phyloP scores from a whole-genome alignment of 768 basidiomycete genomes.

The Candolleomyces efflorescens region DNA sequence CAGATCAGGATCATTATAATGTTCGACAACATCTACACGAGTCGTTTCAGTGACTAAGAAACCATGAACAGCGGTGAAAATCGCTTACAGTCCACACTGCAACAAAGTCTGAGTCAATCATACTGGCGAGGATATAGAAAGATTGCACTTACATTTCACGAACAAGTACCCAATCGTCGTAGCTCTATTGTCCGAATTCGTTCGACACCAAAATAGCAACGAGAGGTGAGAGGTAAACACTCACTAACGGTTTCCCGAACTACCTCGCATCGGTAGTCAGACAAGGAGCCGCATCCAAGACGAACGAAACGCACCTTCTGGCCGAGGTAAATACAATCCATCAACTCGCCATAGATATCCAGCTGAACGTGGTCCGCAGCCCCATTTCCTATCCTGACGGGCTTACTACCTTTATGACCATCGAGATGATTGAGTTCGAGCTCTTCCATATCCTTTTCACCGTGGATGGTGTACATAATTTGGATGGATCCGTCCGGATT shows the following conservation, averaged over 20 bases:
- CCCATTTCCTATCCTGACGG: conserved; percentile 92
- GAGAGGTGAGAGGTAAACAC: conserved; percentile 17
- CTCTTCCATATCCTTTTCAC: conserved; percentile 80
- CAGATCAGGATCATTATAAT: conserved; percentile 75
- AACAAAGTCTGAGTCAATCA: not conserved
- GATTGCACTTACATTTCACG: conserved; percentile 77
- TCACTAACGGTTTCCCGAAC: conserved; percentile 75
- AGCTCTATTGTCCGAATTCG: conserved; percentile 18
- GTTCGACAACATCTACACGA: conserved; percentile 62
- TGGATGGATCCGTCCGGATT: conserved; percentile 91
- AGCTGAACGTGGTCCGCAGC: conserved; percentile 92
- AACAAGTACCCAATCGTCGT: conserved; percentile 57
- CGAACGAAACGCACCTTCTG: conserved; percentile 64
- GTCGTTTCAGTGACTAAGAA: not conserved
- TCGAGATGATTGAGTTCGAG: conserved; percentile 83
- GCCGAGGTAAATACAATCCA: conserved; percentile 96
- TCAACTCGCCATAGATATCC: conserved; percentile 94
- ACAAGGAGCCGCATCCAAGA: not conserved
- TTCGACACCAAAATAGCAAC: not conserved
- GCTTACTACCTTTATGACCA: conserved; percentile 81
- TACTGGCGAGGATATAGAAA: conserved; percentile 8
- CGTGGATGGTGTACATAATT: conserved; percentile 97
- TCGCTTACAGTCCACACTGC: conserved; percentile 67
- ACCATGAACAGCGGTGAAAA: not conserved
- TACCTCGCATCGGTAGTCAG: conserved; percentile 17